Base-by-base conservation (phyloP, 305 asterid species). In the Coffea humblotiana region DNA sequence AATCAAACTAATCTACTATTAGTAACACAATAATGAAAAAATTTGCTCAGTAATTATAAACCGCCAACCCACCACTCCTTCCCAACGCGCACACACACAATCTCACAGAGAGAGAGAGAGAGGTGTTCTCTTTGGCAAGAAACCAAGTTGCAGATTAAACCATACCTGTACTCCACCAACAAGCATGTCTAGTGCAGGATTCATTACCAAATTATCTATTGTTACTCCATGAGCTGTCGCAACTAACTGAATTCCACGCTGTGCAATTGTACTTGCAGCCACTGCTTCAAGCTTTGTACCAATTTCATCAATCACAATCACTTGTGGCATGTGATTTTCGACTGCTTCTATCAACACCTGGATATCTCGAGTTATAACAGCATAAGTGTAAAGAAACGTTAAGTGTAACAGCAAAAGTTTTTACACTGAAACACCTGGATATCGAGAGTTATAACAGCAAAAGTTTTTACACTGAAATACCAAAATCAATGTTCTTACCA, bases 201-300 rank as follows among this genome's bases (percentile, higher is more conserved):
- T 93, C 95, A 88, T 89, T 63, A 95, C 94, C 80, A 95, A 86
- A 85, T 93, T 95, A 75, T 95, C 95, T 16, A 95, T 92, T 72
- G 97, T 93, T 68, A 93, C 86, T 79, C 98, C 98, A 89, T 95
- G 98, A 89, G 98, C 98, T 81, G 98, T 95, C 71, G 97, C 98
- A 86, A 95, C 97, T 83, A 95, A 87, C 89, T 95, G 98, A 90
- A 95, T 95, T 87, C 98, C 98, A 81, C 98, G 97, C 80, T 95
- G 98, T 77, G 98, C 97, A 82, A 95, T 95, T 75, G 98, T 93
- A 85, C 98, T 90, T 80, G 98, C 98, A 65, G 98, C 98, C 77
- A 89, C 69, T 71, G 98, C 98, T 88, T 95, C 98, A 77, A 95
- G 98, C 79, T 91, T 95, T 58, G 98, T 95, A 80, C 98, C 98